Base-by-base conservation (phyloP, 805 yeast species). In the Schwanniomyces occidentalis region DNA sequence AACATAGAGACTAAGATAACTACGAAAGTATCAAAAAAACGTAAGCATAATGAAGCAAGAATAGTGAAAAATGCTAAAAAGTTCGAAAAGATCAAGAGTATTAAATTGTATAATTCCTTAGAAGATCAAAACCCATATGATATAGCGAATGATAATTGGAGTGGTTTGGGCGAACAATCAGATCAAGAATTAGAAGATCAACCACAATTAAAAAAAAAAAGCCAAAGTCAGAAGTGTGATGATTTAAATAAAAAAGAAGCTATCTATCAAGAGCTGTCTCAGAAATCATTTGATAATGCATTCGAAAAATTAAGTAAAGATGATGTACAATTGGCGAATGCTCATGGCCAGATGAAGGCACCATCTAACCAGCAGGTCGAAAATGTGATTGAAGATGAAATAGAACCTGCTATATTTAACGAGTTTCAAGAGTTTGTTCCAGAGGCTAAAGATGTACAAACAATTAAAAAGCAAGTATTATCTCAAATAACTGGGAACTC, bases 401-500 rank as follows among this genome's bases (percentile, higher is more conserved):
- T 19, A 8, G 25, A 27, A 8, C 14, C 32, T 22, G 35, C 17
- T 15, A 24, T 24, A 16, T 21, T 20, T 8, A 25, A 16, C 12
- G 27, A 20, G n/a, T 36, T n/a, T 16, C 16, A 16, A 9, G 25
- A 36, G 14, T 36, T 24, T 8, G 21, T 16, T 4, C 27, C 28
- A 4, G 18, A 25, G 8, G 10, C 19, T 6, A 37, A 36, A 13
- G 59, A 53, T 42, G 27, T 52, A 6, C 14, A 24, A 1, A 25
- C 24, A 6, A 37, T 57, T 3, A 47, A 49, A 37, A 15, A 30
- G 6, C 44, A 38, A 6, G 39, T 63, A 5, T 28, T 41, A 15
- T 25, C 48, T 1, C 65, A 63, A 36, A 37, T 62, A 9, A 39
- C 33, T 10, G 48, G 46, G 5, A 38, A 30, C 24, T 20, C 34